Evolutionary conservation across 306 rosid species (phyloP).

Genomic region (Ammopiptanthus mongolicus): DNA sequence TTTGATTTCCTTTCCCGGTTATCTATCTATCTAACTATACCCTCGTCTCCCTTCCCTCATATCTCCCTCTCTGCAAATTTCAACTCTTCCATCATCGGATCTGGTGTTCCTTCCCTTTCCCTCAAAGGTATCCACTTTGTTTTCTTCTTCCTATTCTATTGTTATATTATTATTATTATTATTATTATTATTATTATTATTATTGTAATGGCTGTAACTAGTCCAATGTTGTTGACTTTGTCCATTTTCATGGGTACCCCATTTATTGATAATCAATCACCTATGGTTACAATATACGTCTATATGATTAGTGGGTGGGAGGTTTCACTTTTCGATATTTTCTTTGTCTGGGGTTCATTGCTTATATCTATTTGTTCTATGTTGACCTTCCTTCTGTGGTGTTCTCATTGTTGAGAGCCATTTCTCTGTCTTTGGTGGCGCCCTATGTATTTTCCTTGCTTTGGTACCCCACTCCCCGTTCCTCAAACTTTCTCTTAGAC

Average conservation of each 20-base stretch:
- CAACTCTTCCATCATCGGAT: constrained; percentile 44
- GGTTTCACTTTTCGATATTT: constrained; percentile 3
- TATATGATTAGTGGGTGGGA: neutral
- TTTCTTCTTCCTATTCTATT: neutral
- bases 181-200: neutral
- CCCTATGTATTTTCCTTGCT: neutral
- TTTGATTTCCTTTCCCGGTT: neutral
- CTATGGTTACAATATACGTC: constrained; percentile 9
- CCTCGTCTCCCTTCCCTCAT: neutral
- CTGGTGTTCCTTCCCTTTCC: constrained; percentile 48
- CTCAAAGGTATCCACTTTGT: constrained; percentile 30
- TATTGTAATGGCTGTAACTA: constrained; percentile 11
- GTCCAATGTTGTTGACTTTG: constrained; percentile 14
- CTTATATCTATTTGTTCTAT: constrained; percentile 3
- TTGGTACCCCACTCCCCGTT: neutral
- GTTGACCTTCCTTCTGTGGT: neutral
- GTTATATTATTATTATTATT: neutral
- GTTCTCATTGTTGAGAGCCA: neutral
- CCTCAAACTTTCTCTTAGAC: neutral
- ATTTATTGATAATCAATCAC: constrained; percentile 10
- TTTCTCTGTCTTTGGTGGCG: neutral
- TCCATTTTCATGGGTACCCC: constrained; percentile 26
- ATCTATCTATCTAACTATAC: constrained; percentile 4
- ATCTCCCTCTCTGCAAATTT: neutral
- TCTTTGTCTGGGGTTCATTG: constrained; percentile 8